Percentiles rank a stretch among this genome's conserved stretches.
Evolutionary conservation across 805 yeast genomes (phyloP).

Genomic region (Kuraishia borneana): DNA sequence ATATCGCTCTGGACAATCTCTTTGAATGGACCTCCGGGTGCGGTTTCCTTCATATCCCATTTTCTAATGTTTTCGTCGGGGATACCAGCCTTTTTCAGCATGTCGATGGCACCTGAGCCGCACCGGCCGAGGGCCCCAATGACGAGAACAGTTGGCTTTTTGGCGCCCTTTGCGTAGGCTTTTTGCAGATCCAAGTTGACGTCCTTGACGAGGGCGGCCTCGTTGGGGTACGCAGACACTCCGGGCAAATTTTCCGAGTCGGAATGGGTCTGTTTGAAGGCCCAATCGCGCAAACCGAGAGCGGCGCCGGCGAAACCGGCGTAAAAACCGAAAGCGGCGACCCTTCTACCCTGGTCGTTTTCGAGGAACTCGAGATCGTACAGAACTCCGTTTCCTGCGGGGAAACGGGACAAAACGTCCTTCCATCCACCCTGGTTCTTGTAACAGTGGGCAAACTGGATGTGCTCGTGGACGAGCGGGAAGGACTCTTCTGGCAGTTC

Average conservation of each 20-base stretch:
- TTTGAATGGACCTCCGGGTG: constrained; percentile 92
- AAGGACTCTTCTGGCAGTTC: constrained; percentile 88
- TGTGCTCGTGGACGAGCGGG: constrained; percentile 92
- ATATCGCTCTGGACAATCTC: constrained; percentile 85
- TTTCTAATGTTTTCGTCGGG: constrained; percentile 75
- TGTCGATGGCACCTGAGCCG: constrained; percentile 92
- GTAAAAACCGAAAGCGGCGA: constrained; percentile 98
- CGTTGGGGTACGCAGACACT: constrained; percentile 75
- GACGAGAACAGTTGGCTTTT: constrained; percentile 68
- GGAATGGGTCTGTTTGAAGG: constrained; percentile 69
- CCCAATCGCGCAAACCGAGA: constrained; percentile 88
- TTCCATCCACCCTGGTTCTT: constrained; percentile 97
- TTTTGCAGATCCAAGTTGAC: constrained; percentile 46
- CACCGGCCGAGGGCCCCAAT: constrained; percentile 99
- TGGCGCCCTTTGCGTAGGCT: constrained; percentile 50
- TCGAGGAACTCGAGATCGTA: constrained; percentile 93
- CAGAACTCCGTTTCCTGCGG: constrained; percentile 80
- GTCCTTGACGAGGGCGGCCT: constrained; percentile 59
- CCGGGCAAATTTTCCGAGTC: constrained; percentile 66
- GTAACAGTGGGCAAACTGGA: constrained; percentile 98
- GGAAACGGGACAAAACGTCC: constrained; percentile 80
- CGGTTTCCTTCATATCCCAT: constrained; percentile 98
- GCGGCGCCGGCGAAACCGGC: constrained; percentile 99
- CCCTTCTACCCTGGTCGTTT: constrained; percentile 94
- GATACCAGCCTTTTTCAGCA: constrained; percentile 72